Conservation (phyloP, 257 asterid species). For the Rhazya stricta region DNA sequence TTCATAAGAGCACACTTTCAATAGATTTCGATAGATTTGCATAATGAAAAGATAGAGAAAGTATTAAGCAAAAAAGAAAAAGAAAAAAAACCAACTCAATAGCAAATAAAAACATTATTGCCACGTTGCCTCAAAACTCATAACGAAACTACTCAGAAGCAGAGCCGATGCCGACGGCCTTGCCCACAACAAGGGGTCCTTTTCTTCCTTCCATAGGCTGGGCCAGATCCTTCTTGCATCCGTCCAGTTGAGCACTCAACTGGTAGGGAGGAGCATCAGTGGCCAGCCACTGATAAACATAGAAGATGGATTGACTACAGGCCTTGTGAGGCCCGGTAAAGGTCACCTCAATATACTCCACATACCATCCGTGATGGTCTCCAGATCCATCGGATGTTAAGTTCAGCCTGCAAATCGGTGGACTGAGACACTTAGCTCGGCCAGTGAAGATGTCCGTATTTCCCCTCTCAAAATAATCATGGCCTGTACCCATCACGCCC, state of each 20-base stretch:
- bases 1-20: too few relatives aligned
- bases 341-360: slow-evolving; percentile 28
- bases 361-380: slow-evolving; percentile 36
- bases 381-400: slow-evolving; percentile 44
- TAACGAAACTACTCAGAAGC: slow-evolving; percentile 9
- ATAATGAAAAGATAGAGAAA: neutral
- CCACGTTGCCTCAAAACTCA: neutral
- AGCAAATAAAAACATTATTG: neutral
- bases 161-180: slow-evolving; percentile 13
- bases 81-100: neutral
- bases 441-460: slow-evolving; percentile 51
- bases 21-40: too few relatives aligned
- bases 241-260: slow-evolving; percentile 35
- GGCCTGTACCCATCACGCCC: slow-evolving; percentile 54
- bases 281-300: slow-evolving; percentile 54
- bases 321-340: slow-evolving; percentile 41
- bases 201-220: neutral
- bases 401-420: slow-evolving; percentile 52
- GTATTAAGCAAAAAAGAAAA: neutral
- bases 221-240: slow-evolving; percentile 22
- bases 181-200: slow-evolving; percentile 31
- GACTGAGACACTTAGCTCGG: slow-evolving; percentile 37
- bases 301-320: slow-evolving; percentile 45
- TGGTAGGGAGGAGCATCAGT: slow-evolving; percentile 38
- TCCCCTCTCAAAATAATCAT: slow-evolving; percentile 53